A percentile compares a stretch with the other conserved stretches of the same genome.
phyloP scores from a whole-genome alignment of 2,329 filamentous ascomycete species.

The Blastomyces percursus region DNA sequence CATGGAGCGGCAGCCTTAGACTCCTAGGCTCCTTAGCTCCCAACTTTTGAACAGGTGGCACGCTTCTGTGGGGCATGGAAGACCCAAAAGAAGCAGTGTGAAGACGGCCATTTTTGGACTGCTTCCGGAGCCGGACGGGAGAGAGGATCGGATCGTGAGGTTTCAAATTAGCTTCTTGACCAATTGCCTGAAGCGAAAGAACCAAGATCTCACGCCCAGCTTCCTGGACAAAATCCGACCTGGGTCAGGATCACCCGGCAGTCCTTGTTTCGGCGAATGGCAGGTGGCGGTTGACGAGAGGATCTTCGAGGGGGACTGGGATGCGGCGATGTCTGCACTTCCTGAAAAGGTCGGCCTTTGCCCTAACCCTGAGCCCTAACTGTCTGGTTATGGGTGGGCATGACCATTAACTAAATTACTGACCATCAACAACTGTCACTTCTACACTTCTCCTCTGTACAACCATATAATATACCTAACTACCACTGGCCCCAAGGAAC shows the following conservation, averaged over 20 bases:
- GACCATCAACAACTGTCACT: too few species aligned
- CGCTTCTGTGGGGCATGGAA: neutral
- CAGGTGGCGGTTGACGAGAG: neutral
- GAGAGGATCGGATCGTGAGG: conserved; percentile 4
- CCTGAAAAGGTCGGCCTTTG: neutral
- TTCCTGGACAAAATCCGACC: neutral
- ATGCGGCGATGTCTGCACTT: neutral
- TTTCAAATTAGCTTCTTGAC: neutral
- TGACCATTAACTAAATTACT: too few species aligned
- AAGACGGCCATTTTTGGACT: neutral
- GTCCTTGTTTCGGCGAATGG: neutral
- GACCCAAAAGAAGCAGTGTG: neutral
- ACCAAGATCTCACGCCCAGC: neutral
- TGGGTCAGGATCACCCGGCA: neutral
- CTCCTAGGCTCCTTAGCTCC: too few species aligned
- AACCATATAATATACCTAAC: too few species aligned
- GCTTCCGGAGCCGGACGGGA: neutral
- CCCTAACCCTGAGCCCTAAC: conserved; percentile 5
- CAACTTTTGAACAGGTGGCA: too few species aligned
- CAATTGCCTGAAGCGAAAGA: neutral
- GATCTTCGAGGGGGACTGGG: neutral
- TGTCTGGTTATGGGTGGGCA: too few species aligned
- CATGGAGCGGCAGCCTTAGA: too few species aligned
- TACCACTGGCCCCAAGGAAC: neutral
- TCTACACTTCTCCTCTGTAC: too few species aligned